Conservation (phyloP, 805 yeast genomes). For the Barnettozyma vustinii region DNA sequence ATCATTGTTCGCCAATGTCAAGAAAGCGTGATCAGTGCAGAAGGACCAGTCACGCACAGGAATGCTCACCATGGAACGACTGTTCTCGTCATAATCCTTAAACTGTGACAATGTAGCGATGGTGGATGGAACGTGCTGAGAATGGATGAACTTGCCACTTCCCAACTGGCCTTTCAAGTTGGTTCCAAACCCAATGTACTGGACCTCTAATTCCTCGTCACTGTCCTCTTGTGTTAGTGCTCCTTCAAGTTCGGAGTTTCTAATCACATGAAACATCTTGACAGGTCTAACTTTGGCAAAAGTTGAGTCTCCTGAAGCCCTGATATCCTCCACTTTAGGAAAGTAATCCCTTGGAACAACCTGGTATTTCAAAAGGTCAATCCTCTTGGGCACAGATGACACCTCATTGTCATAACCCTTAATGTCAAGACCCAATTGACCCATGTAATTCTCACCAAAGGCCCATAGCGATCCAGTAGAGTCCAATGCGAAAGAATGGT, state of each 20-base stretch:
- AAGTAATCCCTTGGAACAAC: conserved; percentile 34
- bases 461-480: conserved; percentile 65
- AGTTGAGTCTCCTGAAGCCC: conserved; percentile 69
- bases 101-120: conserved; percentile 37
- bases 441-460: conserved; percentile 80
- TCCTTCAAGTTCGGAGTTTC: conserved; percentile 13
- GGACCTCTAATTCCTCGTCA: conserved; percentile 26
- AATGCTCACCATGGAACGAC: conserved; percentile 2
- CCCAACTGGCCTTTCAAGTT: conserved; percentile 88
- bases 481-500: conserved; percentile 71
- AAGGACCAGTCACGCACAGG: conserved; percentile 38
- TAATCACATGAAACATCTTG: conserved; percentile 26
- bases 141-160: conserved; percentile 66
- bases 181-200: conserved; percentile 66
- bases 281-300: conserved; percentile 40
- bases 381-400: conserved; percentile 61
- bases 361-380: conserved; percentile 36
- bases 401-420: conserved; percentile 54
- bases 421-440: conserved; percentile 77
- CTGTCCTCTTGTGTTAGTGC: conserved; percentile 18
- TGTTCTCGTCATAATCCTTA: conserved; percentile 49
- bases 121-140: conserved; percentile 60
- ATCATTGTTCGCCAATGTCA: conserved; percentile 56
- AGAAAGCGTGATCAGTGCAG: conserved; percentile 62
- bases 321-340: conserved; percentile 46